Conservation (phyloP, 306 rosid species). For the Pyrus pyrifolia region DNA sequence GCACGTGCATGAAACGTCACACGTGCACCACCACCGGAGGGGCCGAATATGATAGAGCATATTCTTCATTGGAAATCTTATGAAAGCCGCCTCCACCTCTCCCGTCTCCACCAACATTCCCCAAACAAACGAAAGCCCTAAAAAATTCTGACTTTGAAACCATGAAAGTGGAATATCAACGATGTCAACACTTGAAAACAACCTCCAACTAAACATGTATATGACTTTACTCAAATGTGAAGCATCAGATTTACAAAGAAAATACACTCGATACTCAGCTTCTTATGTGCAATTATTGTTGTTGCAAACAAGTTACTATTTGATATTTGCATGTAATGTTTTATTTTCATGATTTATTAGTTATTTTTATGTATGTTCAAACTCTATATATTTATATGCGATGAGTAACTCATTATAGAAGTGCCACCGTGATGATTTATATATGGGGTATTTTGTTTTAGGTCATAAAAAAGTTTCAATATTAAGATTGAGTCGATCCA, state of each 20-base stretch:
- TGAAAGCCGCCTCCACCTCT: neutral
- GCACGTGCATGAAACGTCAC: constrained; percentile 12
- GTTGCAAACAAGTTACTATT: no score
- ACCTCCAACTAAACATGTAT: neutral
- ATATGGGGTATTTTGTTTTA: neutral
- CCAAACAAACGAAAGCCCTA: neutral
- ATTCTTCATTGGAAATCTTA: constrained; percentile 15
- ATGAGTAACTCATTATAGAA: no score
- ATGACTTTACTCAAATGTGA: neutral
- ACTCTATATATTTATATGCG: no score
- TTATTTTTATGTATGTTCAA: neutral
- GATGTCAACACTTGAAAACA: neutral
- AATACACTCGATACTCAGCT: no score
- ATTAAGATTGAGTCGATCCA: neutral
- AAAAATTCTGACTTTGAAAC: neutral
- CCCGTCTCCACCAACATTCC: constrained; percentile 1
- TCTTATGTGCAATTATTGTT: no score
- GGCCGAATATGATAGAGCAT: constrained; percentile 32
- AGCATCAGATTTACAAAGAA: neutral
- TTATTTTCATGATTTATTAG: no score
- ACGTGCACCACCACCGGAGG: constrained; percentile 1
- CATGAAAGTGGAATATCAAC: neutral
- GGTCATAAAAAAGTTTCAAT: neutral
- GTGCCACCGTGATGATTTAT: no score
- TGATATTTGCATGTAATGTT: no score